Percentiles rank a stretch among this genome's conserved stretches.
These are phyloP conservation scores for Cadophora sp. DNA, from an alignment of 2,329 filamentous ascomycete species.

Conservation along the genomic window DNA sequence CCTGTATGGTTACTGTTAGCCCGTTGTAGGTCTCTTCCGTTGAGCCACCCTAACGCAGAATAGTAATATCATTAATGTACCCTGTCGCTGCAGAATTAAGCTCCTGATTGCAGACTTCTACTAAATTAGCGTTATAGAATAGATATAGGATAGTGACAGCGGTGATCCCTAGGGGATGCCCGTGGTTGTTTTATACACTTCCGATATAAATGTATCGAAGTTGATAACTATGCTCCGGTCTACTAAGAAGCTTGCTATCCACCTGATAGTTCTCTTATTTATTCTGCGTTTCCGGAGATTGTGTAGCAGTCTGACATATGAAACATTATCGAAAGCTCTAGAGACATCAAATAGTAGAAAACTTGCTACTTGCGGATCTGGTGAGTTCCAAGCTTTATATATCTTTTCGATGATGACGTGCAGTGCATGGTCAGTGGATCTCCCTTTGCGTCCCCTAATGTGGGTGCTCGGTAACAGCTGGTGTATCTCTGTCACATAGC, in stretches of 20 bases:
- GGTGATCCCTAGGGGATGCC: slow-evolving; percentile 43
- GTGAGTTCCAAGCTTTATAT: slow-evolving; percentile 35
- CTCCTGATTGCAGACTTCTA: slow-evolving; percentile 35
- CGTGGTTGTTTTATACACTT: slow-evolving; percentile 30
- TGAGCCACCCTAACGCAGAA: slow-evolving; percentile 33
- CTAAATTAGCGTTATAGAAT: slow-evolving; percentile 44
- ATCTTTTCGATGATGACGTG: slow-evolving; percentile 42
- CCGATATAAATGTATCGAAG: slow-evolving; percentile 31
- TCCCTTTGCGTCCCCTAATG: slow-evolving; percentile 40
- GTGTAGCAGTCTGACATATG: slow-evolving; percentile 37
- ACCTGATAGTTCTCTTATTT: slow-evolving; percentile 31
- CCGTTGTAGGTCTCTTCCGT: slow-evolving; percentile 34
- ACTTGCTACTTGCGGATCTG: slow-evolving; percentile 35
- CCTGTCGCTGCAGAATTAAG: slow-evolving; percentile 30
- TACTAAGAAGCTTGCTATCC: slow-evolving; percentile 36
- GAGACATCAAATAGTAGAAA: slow-evolving; percentile 44
- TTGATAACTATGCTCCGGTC: slow-evolving; percentile 33
- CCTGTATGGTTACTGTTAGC: slow-evolving; percentile 30
- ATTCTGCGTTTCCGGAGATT: slow-evolving; percentile 34
- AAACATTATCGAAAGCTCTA: slow-evolving; percentile 43
- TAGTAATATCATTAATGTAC: slow-evolving; percentile 39
- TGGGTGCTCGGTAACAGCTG: slow-evolving; percentile 37
- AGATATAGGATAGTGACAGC: slow-evolving; percentile 45
- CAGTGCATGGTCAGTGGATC: slow-evolving; percentile 40
- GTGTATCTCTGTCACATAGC: slow-evolving; percentile 18